Conservation (phyloP, 2,329 filamentous ascomycete genomes). For the Stagonosporopsis rhizophila region DNA sequence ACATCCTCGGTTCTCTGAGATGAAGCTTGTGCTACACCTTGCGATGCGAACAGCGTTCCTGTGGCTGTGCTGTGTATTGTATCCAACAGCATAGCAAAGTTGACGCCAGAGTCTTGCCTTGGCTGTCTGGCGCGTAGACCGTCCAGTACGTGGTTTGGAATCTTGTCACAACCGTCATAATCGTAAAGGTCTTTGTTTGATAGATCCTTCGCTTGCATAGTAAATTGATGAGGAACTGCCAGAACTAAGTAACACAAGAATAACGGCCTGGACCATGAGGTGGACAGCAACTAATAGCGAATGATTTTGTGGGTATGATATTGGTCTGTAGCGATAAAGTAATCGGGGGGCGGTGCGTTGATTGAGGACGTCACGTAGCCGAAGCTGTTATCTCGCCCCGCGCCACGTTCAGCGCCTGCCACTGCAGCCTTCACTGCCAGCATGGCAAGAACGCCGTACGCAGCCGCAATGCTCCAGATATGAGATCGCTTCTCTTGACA, state of each 20-base stretch:
- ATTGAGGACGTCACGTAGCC: not conserved
- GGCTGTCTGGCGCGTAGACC: not conserved
- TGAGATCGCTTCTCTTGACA: not conserved
- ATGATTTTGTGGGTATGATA: no score
- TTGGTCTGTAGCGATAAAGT: not conserved
- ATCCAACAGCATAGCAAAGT: not conserved
- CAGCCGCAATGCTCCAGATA: not conserved
- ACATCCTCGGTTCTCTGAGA: not conserved
- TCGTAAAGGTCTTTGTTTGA: conserved; percentile 1
- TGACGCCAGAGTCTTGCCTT: conserved; percentile 2
- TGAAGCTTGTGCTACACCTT: not conserved
- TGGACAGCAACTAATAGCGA: no score
- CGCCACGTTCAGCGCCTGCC: not conserved
- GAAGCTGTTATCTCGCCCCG: not conserved
- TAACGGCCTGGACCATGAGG: no score
- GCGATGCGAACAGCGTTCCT: conserved; percentile 1
- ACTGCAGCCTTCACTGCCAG: not conserved
- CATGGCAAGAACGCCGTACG: not conserved
- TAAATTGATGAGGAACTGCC: not conserved
- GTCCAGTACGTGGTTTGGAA: not conserved
- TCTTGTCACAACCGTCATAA: not conserved
- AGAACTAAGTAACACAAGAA: not conserved
- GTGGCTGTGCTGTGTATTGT: not conserved
- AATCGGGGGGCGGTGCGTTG: not conserved
- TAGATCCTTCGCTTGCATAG: not conserved